A percentile compares a stretch with the other conserved stretches of the same genome.
Conservation (phyloP, 2,329 filamentous ascomycete species). For the Sordariomycetes sp. region DNA sequence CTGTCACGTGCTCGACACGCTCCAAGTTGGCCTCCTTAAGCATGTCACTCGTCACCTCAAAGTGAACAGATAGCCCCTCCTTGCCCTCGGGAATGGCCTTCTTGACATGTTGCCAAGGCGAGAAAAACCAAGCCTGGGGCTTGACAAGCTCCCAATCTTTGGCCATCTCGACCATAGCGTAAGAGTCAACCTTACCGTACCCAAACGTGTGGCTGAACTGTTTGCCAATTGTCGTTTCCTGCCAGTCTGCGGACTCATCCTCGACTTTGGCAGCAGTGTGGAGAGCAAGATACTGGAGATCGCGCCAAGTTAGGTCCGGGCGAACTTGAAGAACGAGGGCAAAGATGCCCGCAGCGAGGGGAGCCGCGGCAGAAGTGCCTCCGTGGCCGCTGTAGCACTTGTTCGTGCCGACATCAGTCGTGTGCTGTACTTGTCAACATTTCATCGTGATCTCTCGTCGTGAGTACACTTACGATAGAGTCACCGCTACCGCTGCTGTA, state of each 20-base stretch:
- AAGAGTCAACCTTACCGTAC: constrained; percentile 91
- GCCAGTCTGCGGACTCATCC: constrained; percentile 62
- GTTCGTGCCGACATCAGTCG: constrained; percentile 83
- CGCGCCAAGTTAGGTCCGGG: constrained; percentile 85
- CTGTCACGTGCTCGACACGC: constrained; percentile 85
- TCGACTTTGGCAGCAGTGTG: constrained; percentile 77
- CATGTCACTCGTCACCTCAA: constrained; percentile 75
- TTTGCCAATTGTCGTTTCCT: constrained; percentile 69
- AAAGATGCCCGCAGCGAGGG: constrained; percentile 84
- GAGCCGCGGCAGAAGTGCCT: constrained; percentile 90
- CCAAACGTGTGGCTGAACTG: constrained; percentile 92
- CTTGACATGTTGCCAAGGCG: constrained; percentile 88
- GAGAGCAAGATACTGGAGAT: constrained; percentile 85
- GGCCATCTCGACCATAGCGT: constrained; percentile 72
- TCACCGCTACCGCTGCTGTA: constrained; percentile 89
- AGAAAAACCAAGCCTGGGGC: constrained; percentile 90
- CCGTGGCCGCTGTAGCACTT: constrained; percentile 76
- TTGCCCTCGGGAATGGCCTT: constrained; percentile 78
- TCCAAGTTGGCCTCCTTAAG: constrained; percentile 75
- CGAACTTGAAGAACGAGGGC: constrained; percentile 79
- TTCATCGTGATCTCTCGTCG: no score
- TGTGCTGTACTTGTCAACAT: constrained; percentile 47
- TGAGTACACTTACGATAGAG: constrained; percentile 66
- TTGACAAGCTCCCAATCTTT: constrained; percentile 84
- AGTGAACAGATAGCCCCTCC: constrained; percentile 67